Evolutionary conservation across 257 asterid species (phyloP), one percentile per base, ranked within the genome.

Genomic region (Ophiorrhiza pumila): DNA sequence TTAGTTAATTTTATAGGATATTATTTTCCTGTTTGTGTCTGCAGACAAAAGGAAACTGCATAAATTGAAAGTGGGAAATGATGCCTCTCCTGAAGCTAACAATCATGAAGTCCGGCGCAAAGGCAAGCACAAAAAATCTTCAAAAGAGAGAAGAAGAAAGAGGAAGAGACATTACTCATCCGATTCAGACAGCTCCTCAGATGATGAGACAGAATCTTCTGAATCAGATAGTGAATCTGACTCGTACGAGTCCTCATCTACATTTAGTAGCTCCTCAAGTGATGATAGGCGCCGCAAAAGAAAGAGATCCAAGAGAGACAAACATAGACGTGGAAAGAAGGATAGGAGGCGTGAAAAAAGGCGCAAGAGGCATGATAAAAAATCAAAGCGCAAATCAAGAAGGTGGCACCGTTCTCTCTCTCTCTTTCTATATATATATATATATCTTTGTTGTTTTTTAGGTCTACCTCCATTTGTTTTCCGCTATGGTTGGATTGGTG

Each of bases 151-250:
- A 83, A 87, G 92, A 86, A 95, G 83, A 79, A 83, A 72, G 78
- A 88, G 91, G 74, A 85, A 95, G 86, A 85, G 83, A 83, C 83
- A 92, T 71, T 89, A 86, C 75, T 79, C 96, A 31, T 87, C 99
- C 13, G 99, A 95, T 46, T 95, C 98, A 45, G 97, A 92, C 32
- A 92, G 89, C 77, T 85, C 95, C 34, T 75, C 96, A 22, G 97
- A 89, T 52, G 81, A 88, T 25, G 94, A 92, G 52, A 46, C 73
- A 2, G 97, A 95, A 61, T 84, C 96, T 76, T 90, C 97, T 59
- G 96, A 90, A 64, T 87, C 96, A n/a, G 96, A 95, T 47, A 83
- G 85, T 71, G 98, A 89, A 65, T 88, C 95, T 29, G 96, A 93
- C 70, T 80, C 94, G 0, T 52, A 78, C 63, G 79, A 70, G 55